Conservation (phyloP, 2,329 filamentous ascomycete species). For the Fusarium oxysporum region DNA sequence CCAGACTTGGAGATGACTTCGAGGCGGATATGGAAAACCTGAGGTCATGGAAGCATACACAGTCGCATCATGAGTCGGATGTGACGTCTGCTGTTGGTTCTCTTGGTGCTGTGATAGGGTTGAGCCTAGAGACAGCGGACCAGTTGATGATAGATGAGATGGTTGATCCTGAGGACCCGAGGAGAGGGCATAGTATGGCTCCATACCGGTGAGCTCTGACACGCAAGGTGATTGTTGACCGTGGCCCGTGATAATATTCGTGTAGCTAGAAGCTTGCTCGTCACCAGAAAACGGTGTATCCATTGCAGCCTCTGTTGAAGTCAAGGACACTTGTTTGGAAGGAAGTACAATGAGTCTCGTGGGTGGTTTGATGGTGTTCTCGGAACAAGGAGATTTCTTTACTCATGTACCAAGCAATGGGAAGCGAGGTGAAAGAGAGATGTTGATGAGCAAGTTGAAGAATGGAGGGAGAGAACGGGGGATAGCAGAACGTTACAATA, state of each 20-base stretch:
- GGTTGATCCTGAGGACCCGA: conserved; percentile 37
- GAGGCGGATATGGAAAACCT: conserved; percentile 39
- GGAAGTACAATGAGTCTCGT: conserved; percentile 42
- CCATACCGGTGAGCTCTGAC: conserved; percentile 44
- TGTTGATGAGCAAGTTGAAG: conserved; percentile 30
- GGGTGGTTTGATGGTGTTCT: conserved; percentile 31
- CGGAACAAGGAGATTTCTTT: conserved; percentile 29
- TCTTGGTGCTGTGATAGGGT: conserved; percentile 37
- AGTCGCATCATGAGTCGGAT: conserved; percentile 30
- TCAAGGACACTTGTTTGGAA: conserved; percentile 22
- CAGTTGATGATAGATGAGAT: conserved; percentile 39
- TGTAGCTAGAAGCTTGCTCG: conserved; percentile 49
- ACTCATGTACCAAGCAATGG: conserved; percentile 33
- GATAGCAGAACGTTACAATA: conserved; percentile 44
- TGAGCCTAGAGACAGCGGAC: conserved; percentile 35
- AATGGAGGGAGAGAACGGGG: conserved; percentile 25
- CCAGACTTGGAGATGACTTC: conserved; percentile 45
- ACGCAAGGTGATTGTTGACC: conserved; percentile 46
- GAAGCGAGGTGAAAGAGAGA: conserved; percentile 27
- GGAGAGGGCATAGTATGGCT: conserved; percentile 41
- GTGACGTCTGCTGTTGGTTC: conserved; percentile 27
- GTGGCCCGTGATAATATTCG: conserved; percentile 44
- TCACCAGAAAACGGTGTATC: conserved; percentile 46
- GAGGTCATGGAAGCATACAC: conserved; percentile 40
- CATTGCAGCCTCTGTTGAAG: conserved; percentile 39